Evolutionary conservation across 108 stramenopile genomes (phyloP), one percentile per base, ranked within the genome.

Genomic region (Cyclotella cryptica): DNA sequence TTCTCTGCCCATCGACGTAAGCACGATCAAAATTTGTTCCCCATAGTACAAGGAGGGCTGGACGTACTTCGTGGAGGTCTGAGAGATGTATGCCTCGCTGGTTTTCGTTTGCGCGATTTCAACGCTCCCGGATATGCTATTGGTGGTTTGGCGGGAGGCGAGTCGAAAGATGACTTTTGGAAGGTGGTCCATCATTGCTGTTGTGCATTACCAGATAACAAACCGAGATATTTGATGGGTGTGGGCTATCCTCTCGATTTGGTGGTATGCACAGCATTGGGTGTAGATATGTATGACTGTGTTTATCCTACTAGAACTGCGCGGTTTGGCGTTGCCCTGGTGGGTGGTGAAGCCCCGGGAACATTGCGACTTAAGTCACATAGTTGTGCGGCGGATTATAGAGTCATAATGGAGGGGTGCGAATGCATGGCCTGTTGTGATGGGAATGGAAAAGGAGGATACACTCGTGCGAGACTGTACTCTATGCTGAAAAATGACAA

Each of bases 241-340:
- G 98, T 99, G 3, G 98, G 98, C 24, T 98, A 98, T 86, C 98
- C 98, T 49, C 75, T 99, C 12, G 98, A 99, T 78, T 85, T 99
- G 72, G 98, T 99, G 17, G 96, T 99, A 9, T 98, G 98, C 78
- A 94, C 95, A 3, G 98, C 96, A 10, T 80, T 99, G 69, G 98
- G 98, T 30, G 97, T 98, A 11, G 97, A 99, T 72, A 97, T 98
- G 97, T 99, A 93, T 74, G 98, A 99, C 88, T 99, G 97, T 78
- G 98, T 99, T 11, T 99, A 96, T 85, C 97, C 97, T 6, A 99
- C 98, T 13, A 85, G 98, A 43, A 99, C 98, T 21, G 98, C 97
- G 19, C 73, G 98, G 40, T 98, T 99, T 82, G 98, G 98, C 21
- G 94, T 97, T 0, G 98, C 97, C 5, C 70, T 99, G 22, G 88